Evolutionary conservation across 2,329 filamentous ascomycete genomes (phyloP).

Genomic region (Ascochyta lentis): DNA sequence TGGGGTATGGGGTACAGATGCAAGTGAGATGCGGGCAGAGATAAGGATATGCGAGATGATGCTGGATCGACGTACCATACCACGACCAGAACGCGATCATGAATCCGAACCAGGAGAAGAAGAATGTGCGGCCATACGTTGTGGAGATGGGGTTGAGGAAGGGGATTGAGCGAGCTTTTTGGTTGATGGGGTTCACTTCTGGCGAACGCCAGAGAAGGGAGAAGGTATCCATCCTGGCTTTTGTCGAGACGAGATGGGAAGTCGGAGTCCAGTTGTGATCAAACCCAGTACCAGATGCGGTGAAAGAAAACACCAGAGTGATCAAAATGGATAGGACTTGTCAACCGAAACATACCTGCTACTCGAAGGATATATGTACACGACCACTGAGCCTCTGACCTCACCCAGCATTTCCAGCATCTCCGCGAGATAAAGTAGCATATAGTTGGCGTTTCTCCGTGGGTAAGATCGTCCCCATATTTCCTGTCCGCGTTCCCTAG

Average conservation of each 20-base stretch:
- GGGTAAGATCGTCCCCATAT: slow-evolving; percentile 14
- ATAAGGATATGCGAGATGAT: slow-evolving; percentile 17
- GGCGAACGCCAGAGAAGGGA: slow-evolving; percentile 56
- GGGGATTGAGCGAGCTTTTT: slow-evolving; percentile 79
- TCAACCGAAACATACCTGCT: not conserved
- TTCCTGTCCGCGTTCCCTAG: not conserved
- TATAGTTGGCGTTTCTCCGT: slow-evolving; percentile 13
- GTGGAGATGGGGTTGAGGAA: slow-evolving; percentile 75
- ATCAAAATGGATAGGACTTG: not conserved
- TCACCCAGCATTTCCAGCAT: slow-evolving; percentile 14
- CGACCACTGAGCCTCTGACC: slow-evolving; percentile 5
- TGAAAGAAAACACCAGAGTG: not conserved
- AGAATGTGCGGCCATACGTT: slow-evolving; percentile 82
- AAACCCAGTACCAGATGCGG: not conserved
- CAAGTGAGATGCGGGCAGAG: not conserved
- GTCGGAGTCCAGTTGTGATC: not conserved
- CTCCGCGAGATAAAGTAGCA: slow-evolving; percentile 12
- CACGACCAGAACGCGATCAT: slow-evolving; percentile 86
- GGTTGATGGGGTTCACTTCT: slow-evolving; percentile 79
- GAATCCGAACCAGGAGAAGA: slow-evolving; percentile 86
- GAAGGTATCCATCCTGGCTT: slow-evolving; percentile 23
- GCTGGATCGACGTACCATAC: slow-evolving; percentile 43
- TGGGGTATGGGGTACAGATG: not conserved
- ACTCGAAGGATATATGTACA: slow-evolving; percentile 1
- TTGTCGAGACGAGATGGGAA: not conserved